These are phyloP conservation scores for Colletotrichum navitas DNA, from an alignment of 2,329 filamentous ascomycete species.

Conservation along the genomic window DNA sequence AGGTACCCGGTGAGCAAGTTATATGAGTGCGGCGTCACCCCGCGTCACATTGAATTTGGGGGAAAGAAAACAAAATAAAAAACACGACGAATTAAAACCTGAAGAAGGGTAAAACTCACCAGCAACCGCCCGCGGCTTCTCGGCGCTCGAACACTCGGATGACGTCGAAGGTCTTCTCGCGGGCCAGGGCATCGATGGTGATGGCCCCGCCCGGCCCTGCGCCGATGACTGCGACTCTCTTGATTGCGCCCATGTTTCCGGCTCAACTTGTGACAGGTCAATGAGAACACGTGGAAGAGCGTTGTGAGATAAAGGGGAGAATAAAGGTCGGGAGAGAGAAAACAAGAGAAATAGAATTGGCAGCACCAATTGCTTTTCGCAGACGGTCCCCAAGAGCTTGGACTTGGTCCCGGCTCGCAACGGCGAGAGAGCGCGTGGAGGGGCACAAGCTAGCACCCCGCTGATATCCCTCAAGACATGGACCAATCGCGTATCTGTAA, in stretches of 20 bases:
- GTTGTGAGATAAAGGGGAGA: neutral
- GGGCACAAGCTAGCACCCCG: conserved; percentile 10
- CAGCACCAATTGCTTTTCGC: neutral
- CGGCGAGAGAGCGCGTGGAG: conserved; percentile 1
- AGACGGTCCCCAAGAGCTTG: conserved; percentile 14
- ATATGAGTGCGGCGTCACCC: neutral
- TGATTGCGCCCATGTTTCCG: conserved; percentile 43
- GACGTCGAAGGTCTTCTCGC: conserved; percentile 69
- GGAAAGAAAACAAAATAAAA: neutral
- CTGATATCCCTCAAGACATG: neutral
- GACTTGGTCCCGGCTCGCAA: conserved; percentile 18
- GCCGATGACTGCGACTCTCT: conserved; percentile 69
- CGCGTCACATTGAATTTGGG: neutral
- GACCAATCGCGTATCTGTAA: conserved; percentile 30
- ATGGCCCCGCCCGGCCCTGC: conserved; percentile 72
- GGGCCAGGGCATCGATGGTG: conserved; percentile 68
- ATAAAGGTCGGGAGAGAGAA: neutral
- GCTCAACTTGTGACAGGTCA: neutral
- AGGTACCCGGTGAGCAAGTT: neutral
- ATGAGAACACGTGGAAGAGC: neutral
- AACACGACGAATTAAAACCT: neutral
- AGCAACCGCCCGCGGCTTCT: conserved; percentile 70
- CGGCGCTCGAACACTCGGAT: conserved; percentile 74
- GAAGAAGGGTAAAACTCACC: conserved; percentile 57
- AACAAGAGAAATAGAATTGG: neutral